These are phyloP conservation scores for Rhodotorula toruloides DNA, from an alignment of 768 basidiomycete species.

Conservation along the genomic window DNA sequence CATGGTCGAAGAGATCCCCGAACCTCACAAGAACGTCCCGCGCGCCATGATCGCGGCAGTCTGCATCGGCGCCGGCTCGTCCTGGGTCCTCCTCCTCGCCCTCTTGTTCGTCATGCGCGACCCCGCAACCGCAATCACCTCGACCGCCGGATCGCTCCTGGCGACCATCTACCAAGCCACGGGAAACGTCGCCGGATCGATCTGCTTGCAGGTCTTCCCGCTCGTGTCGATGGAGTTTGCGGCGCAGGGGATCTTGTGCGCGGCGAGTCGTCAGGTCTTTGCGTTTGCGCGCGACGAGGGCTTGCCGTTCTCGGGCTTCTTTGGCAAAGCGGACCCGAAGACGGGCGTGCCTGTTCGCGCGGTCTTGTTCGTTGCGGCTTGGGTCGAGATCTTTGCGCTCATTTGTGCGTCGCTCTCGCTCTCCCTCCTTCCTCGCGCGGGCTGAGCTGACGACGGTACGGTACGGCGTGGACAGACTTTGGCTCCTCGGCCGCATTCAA, in stretches of 20 bases:
- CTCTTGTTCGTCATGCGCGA: conserved; percentile 42
- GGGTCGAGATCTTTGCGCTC: conserved; percentile 32
- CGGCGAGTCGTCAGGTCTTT: conserved; percentile 17
- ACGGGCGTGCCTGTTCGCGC: conserved; percentile 32
- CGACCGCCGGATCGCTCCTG: conserved; percentile 35
- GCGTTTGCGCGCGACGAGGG: conserved; percentile 34
- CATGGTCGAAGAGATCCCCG: conserved; percentile 37
- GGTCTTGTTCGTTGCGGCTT: conserved; percentile 18
- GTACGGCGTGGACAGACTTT: conserved; percentile 9
- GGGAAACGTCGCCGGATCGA: conserved; percentile 12
- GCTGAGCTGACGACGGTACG: too few relatives aligned
- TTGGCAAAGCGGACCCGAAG: conserved; percentile 9
- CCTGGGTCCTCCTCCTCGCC: conserved; percentile 38
- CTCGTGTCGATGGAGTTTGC: conserved; percentile 34
- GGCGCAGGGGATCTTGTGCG: conserved; percentile 28
- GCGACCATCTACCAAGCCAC: conserved; percentile 40
- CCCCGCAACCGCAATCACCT: conserved; percentile 30
- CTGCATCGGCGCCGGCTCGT: conserved; percentile 28
- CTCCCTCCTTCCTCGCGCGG: not conserved
- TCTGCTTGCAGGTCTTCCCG: conserved; percentile 34
- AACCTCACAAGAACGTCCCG: conserved; percentile 38
- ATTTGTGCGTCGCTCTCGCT: conserved; percentile 10
- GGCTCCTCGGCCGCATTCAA: conserved; percentile 38
- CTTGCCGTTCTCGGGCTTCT: conserved; percentile 33
- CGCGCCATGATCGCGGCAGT: conserved; percentile 42